Percentiles rank a stretch among this genome's conserved stretches.
Conservation (phyloP, 805 yeast species). For the Yamadazyma laniorum region DNA sequence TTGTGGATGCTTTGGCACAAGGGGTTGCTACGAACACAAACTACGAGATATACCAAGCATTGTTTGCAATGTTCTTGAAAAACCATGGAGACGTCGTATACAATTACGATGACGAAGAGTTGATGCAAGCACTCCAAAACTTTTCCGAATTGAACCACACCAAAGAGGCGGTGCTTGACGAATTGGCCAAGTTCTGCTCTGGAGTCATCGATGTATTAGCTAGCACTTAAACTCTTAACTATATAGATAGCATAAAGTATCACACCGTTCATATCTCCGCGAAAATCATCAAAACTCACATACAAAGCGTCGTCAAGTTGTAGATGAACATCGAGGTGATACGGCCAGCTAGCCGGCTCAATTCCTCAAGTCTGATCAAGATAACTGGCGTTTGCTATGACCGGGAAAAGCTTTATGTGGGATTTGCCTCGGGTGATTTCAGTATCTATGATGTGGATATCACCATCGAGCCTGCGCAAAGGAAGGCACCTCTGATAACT, state of each 20-base stretch:
- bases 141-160: conserved; percentile 47
- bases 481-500: conserved; percentile 15
- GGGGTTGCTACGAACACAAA: conserved; percentile 59
- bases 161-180: conserved; percentile 55
- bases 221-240: conserved; percentile 21
- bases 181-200: conserved; percentile 71
- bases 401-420: conserved; percentile 25
- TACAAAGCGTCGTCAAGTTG: neutral
- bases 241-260: conserved; percentile 18
- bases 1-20: conserved; percentile 62
- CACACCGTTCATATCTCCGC: neutral
- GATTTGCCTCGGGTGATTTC: conserved; percentile 37
- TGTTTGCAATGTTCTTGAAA: conserved; percentile 69
- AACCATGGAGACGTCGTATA: conserved; percentile 80
- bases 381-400: conserved; percentile 24
- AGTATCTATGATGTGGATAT: conserved; percentile 21
- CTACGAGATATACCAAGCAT: conserved; percentile 79
- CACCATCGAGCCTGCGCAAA: conserved; percentile 11
- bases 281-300: neutral
- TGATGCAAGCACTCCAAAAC: conserved; percentile 44
- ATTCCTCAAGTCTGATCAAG: conserved; percentile 21
- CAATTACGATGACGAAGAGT: conserved; percentile 31
- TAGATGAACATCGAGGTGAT: conserved; percentile 37
- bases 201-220: conserved; percentile 68
- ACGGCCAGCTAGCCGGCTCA: conserved; percentile 36